Base-by-base conservation (phyloP, 1,284 basidiomycete species). In the Naganishia sp. region DNA sequence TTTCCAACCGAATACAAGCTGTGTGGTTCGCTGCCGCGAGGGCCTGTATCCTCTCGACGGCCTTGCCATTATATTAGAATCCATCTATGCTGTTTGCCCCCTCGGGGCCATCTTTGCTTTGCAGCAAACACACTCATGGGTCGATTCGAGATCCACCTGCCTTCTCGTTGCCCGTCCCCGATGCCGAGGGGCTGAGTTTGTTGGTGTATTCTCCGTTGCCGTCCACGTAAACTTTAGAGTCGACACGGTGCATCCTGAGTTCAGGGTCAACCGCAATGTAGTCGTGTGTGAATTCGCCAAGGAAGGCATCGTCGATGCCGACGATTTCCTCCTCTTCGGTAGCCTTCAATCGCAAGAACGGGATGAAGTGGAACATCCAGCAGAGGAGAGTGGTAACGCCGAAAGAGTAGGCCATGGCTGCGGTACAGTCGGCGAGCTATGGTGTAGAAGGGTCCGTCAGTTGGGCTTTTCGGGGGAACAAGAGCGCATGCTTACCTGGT, bases 261-360 rank as follows among this genome's bases (percentile, higher is more conserved):
- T 88, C 86, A 53, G 83, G 80, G 71, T 90, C 89, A 67, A 90
- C 78, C 17, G 86, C 87, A 67, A 90, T 90, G 72, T 91, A 93
- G 80, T 94, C 90, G 77, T 93, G 92, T n/a, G 90, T 90, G 72
- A 88, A 92, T 81, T 97, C 94, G 73, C 94, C 94, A 83, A 96
- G 88, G 82, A 94, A 90, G 15, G 88, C 86, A 74, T 96, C 92
- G 77, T 98, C 95, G 69, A 96, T 88, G 69, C 95, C 95, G 67
- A 97, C 82, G 68, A 94, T 88, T 82, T 98, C 94, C 39, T 87
- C 86, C 71, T 93, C 90, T 72, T 95, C 93, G 39, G 82, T 80
- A 21, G 85, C 84, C 67, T 93, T 88, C 54, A 99, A 85, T 63
- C 88, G 84, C 68, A 92, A 83, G 69, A 87, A 88, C 2, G 95